Evolutionary conservation across 1,284 basidiomycete species (phyloP).

Genomic region (Phenoliferia sp.): DNA sequence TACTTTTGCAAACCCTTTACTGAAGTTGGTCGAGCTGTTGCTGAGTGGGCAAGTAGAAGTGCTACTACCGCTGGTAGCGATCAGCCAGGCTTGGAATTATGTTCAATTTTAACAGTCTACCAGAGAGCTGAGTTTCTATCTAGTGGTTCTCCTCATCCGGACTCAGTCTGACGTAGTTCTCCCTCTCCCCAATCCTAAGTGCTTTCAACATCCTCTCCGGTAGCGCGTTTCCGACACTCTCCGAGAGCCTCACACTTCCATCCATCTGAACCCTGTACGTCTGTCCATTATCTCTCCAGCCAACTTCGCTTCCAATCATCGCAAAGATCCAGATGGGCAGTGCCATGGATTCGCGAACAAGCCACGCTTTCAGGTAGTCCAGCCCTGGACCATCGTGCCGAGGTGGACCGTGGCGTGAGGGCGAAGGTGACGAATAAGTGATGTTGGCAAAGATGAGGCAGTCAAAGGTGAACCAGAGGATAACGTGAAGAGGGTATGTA

Average conservation of each 20-base stretch:
- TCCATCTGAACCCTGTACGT: slow-evolving; percentile 32
- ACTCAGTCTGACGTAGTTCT: slow-evolving; percentile 19
- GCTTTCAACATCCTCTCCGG: slow-evolving; percentile 18
- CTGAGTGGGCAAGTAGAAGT: too few species aligned
- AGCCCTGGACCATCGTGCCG: slow-evolving; percentile 44
- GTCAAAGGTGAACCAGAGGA: slow-evolving; percentile 37
- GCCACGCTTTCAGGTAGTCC: slow-evolving; percentile 69
- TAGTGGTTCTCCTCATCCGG: slow-evolving; percentile 18
- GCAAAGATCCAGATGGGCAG: slow-evolving; percentile 80
- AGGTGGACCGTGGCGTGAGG: slow-evolving; percentile 17
- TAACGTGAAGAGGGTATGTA: slow-evolving; percentile 33
- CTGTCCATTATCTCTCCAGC: slow-evolving; percentile 60
- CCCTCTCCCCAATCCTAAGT: slow-evolving; percentile 3
- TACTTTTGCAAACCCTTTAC: too few species aligned
- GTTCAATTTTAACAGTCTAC: too few species aligned
- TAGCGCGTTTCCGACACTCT: slow-evolving; percentile 10
- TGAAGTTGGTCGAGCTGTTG: too few species aligned
- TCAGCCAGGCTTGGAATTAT: too few species aligned
- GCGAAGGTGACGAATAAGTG: slow-evolving; percentile 29
- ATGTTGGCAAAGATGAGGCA: slow-evolving; percentile 32
- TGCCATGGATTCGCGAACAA: slow-evolving; percentile 66
- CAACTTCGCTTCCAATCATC: slow-evolving; percentile 69
- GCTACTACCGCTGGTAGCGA: too few species aligned
- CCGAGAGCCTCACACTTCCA: slow-evolving; percentile 30
- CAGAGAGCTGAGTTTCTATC: too few species aligned